Base-by-base conservation (phyloP, 2,329 filamentous ascomycete species). In the Diaporthe velutina region DNA sequence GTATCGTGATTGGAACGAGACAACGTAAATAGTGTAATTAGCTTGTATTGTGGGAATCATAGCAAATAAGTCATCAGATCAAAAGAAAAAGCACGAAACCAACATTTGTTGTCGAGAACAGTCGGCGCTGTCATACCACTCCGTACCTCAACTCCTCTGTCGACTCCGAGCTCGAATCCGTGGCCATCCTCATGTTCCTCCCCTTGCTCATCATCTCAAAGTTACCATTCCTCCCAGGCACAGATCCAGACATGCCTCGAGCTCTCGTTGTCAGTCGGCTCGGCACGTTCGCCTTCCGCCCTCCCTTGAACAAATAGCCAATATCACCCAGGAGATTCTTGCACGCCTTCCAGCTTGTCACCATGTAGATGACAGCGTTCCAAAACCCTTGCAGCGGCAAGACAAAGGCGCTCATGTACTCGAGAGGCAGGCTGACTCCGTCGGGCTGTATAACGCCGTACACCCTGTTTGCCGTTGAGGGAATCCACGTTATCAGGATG, bases 381-480 rank as follows among this genome's bases (percentile, higher is more conserved):
- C 94, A 97, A 79, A 96, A 94, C 0, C 95, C 95, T 81, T 97
- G 95, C 0, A 95, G 87, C 0, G 95, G 94, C 12, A 97, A 87
- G 1, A 97, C 94, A 54, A 95, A 88, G 0, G 93, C 91, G 30
- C 93, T 92, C 77, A 92, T 89, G 77, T 93, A 91, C 79, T 94
- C 91, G 33, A 97, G 88, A 0, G 88, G 85, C 38, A 92, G 88
- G 10, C 86, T 88, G 0, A 88, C 83, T 5, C 87, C 74, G 35
- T 88, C 83, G 0, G 87, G 85, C 79, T 93, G 86, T 12, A 91
- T 86, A 22, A 95, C 86, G 4, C 91, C 91, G 83, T 93, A 95
- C 22, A 96, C 89, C 13, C 95, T 89, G 81, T 97, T 97, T 75
- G 93, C 89, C 30, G 92, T 94, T 1, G 93, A 95, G 1, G 91